Conservation (phyloP, 2,329 filamentous ascomycete genomes). For the Sporothrix protearum region DNA sequence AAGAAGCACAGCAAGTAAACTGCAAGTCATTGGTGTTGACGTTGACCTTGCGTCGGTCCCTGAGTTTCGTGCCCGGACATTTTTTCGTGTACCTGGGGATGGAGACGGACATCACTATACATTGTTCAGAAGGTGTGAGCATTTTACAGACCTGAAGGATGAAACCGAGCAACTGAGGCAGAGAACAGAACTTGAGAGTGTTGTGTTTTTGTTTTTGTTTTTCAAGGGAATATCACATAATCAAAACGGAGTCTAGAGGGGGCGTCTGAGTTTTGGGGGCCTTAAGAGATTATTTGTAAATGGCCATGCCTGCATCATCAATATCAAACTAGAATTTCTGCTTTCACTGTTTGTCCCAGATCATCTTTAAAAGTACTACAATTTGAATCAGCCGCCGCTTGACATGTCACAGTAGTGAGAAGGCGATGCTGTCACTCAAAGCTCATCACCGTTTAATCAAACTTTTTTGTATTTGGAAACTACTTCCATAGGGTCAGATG, state of each 20-base stretch:
- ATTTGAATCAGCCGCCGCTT: no score
- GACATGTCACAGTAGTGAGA: no score
- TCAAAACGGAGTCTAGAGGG: constrained; percentile 7
- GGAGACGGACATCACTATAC: not conserved
- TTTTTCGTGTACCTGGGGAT: not conserved
- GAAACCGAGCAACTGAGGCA: not conserved
- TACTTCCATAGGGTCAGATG: not conserved
- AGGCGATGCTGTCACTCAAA: not conserved
- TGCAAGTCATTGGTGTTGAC: not conserved
- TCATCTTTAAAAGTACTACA: not conserved
- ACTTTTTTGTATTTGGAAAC: not conserved
- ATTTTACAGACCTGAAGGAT: not conserved
- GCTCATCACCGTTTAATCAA: not conserved
- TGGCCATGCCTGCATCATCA: constrained; percentile 10
- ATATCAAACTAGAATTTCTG: not conserved
- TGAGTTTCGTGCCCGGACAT: not conserved
- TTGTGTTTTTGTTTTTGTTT: not conserved
- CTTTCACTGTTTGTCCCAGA: no score
- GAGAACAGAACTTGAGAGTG: not conserved
- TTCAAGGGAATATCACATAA: not conserved
- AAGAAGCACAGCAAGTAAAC: constrained; percentile 20
- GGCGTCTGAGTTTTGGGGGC: constrained; percentile 18
- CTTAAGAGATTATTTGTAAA: constrained; percentile 10
- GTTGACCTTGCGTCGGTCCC: not conserved
- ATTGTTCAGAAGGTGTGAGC: not conserved